A percentile compares a stretch with the other conserved stretches of the same genome.
Evolutionary conservation across 768 basidiomycete species (phyloP).

Genomic region (Pleurotus pulmonarius): DNA sequence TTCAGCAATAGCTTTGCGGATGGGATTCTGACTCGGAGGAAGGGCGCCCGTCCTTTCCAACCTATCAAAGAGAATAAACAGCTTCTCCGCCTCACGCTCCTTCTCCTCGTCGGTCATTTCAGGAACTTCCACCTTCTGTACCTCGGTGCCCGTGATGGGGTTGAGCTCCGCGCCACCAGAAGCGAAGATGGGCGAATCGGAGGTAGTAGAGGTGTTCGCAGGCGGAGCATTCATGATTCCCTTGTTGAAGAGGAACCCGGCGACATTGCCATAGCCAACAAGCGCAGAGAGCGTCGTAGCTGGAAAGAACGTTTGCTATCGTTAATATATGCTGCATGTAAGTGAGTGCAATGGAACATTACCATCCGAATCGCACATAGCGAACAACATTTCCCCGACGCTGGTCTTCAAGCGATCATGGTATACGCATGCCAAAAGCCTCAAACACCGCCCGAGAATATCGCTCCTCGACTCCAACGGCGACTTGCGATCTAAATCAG

Average conservation of each 20-base stretch:
- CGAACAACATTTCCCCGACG: conserved; percentile 85
- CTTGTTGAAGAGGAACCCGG: conserved; percentile 91
- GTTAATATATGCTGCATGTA: neutral
- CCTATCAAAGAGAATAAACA: conserved; percentile 89
- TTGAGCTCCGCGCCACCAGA: conserved; percentile 53
- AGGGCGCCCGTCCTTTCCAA: conserved; percentile 75
- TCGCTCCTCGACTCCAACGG: conserved; percentile 74
- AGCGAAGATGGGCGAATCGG: conserved; percentile 25
- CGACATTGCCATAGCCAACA: conserved; percentile 93
- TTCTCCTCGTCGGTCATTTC: conserved; percentile 96
- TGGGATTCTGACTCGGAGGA: conserved; percentile 62
- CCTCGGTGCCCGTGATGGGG: conserved; percentile 81
- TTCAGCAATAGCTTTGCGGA: conserved; percentile 51
- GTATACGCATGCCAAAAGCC: conserved; percentile 73
- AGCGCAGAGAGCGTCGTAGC: conserved; percentile 72
- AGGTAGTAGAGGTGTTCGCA: conserved; percentile 24
- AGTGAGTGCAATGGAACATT: conserved; percentile 7
- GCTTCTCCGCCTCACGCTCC: conserved; percentile 85
- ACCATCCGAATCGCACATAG: conserved; percentile 76
- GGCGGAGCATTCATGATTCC: conserved; percentile 70
- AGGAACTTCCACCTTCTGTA: conserved; percentile 32
- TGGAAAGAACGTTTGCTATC: conserved; percentile 10
- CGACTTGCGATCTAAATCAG: conserved; percentile 72
- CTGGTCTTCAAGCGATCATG: conserved; percentile 70
- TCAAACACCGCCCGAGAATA: conserved; percentile 74